Evolutionary conservation across 352 stramenopile species (phyloP).

Genomic region (Globisporangium nodosum): DNA sequence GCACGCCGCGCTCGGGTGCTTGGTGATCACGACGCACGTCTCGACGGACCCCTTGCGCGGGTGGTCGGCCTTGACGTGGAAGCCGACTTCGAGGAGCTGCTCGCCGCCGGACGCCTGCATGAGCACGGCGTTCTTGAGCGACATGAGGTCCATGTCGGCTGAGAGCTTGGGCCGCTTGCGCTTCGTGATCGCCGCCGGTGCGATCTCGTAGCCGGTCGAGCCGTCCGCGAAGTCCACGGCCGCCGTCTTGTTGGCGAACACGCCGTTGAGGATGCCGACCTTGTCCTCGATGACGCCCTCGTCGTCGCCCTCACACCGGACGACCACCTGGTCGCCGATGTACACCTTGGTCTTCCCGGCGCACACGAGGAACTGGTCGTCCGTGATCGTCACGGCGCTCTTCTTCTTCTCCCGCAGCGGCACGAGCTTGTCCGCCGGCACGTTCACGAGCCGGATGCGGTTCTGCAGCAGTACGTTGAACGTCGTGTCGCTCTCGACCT

Average conservation of each 20-base stretch:
- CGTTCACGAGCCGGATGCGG: constrained; percentile 63
- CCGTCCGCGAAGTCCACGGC: constrained; percentile 74
- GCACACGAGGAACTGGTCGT: constrained; percentile 69
- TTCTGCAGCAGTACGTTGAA: constrained; percentile 68
- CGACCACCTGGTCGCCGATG: constrained; percentile 74
- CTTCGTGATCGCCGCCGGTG: constrained; percentile 52
- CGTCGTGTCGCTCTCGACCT: constrained; percentile 23
- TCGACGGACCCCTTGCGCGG: constrained; percentile 53
- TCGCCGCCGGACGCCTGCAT: constrained; percentile 37
- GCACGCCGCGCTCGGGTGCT: constrained; percentile 49
- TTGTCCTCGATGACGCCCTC: constrained; percentile 55
- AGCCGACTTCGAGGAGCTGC: constrained; percentile 54
- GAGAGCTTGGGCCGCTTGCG: constrained; percentile 29
- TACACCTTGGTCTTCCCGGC: constrained; percentile 55
- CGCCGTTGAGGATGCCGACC: constrained; percentile 58
- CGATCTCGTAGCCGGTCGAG: constrained; percentile 64
- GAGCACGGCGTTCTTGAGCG: constrained; percentile 70
- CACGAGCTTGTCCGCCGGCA: constrained; percentile 52
- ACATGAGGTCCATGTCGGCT: constrained; percentile 55
- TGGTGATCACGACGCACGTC: constrained; percentile 64
- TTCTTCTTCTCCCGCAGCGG: constrained; percentile 64
- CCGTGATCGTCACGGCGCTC: constrained; percentile 43
- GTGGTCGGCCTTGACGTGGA: constrained; percentile 71
- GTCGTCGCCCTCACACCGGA: constrained; percentile 53
- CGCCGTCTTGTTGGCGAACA: constrained; percentile 73